These are phyloP conservation scores for Inga oerstediana DNA, from an alignment of 306 rosid species.

Conservation along the genomic window DNA sequence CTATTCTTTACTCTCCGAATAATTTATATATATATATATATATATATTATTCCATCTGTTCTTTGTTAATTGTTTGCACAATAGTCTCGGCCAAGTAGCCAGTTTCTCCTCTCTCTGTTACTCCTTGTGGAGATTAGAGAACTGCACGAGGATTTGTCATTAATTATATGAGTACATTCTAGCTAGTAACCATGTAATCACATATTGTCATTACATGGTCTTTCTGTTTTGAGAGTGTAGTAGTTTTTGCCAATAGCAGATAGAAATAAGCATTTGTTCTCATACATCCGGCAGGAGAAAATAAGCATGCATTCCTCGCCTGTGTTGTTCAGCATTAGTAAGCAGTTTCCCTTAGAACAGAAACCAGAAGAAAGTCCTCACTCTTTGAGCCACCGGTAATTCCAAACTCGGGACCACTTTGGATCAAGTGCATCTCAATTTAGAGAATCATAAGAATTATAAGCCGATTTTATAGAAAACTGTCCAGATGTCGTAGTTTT, in stretches of 20 bases:
- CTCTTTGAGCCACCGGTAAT: too few species aligned
- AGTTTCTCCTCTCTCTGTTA: background rate
- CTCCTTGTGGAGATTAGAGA: background rate
- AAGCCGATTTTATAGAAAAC: too few species aligned
- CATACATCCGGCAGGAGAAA: background rate
- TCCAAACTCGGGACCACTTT: too few species aligned
- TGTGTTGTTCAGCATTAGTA: too few species aligned
- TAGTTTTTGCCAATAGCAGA: background rate
- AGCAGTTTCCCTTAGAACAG: too few species aligned
- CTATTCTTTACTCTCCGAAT: constrained; percentile 1
- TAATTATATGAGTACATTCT: background rate
- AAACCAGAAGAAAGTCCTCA: too few species aligned
- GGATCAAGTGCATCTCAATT: too few species aligned
- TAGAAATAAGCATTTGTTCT: background rate
- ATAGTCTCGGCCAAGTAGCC: background rate
- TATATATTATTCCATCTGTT: background rate
- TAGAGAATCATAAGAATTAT: too few species aligned
- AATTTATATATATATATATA: constrained; percentile 27
- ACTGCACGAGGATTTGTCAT: background rate
- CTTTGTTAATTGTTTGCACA: background rate
- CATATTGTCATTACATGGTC: background rate
- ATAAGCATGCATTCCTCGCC: too few species aligned
- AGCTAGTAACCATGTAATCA: background rate
- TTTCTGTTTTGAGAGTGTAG: background rate
- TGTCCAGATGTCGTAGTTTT: background rate